Percentiles rank a stretch among this genome's conserved stretches.
Conservation (phyloP, 805 yeast genomes). For the Pichia ethanolica region DNA sequence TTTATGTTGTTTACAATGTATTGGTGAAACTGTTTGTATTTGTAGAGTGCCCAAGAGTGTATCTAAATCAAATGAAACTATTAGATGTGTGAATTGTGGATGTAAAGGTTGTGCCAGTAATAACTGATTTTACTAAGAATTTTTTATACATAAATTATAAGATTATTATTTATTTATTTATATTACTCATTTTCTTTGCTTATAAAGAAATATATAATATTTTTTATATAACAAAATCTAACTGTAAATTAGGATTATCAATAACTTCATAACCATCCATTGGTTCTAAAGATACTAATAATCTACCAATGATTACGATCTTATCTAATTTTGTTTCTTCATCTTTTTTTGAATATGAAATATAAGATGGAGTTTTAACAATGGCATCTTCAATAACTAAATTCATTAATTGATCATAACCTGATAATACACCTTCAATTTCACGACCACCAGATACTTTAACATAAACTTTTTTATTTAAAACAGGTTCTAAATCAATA, state of each 20-base stretch:
- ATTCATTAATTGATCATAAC: constrained; percentile 77
- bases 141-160: too few relatives aligned
- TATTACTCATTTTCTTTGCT: not conserved
- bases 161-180: too few relatives aligned
- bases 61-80: constrained; percentile 28
- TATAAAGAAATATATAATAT: too few relatives aligned
- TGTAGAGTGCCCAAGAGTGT: constrained; percentile 72
- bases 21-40: constrained; percentile 68
- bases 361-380: constrained; percentile 51
- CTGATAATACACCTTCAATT: constrained; percentile 74
- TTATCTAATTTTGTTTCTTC: constrained; percentile 41
- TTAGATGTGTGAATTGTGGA: constrained; percentile 68
- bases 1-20: constrained; percentile 77
- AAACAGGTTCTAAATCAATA: constrained; percentile 67
- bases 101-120: constrained; percentile 78
- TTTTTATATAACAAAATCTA: constrained; percentile 6
- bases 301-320: constrained; percentile 83
- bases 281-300: constrained; percentile 67
- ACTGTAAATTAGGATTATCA: constrained; percentile 29
- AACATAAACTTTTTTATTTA: constrained; percentile 65
- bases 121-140: constrained; percentile 28
- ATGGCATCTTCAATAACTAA: constrained; percentile 63
- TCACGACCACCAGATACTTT: constrained; percentile 77
- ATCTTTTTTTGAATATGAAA: constrained; percentile 24
- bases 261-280: constrained; percentile 63